Percentiles rank a stretch among this genome's conserved stretches.
phyloP scores from a whole-genome alignment of 768 basidiomycete genomes.

The Tubosaeta sp. region DNA sequence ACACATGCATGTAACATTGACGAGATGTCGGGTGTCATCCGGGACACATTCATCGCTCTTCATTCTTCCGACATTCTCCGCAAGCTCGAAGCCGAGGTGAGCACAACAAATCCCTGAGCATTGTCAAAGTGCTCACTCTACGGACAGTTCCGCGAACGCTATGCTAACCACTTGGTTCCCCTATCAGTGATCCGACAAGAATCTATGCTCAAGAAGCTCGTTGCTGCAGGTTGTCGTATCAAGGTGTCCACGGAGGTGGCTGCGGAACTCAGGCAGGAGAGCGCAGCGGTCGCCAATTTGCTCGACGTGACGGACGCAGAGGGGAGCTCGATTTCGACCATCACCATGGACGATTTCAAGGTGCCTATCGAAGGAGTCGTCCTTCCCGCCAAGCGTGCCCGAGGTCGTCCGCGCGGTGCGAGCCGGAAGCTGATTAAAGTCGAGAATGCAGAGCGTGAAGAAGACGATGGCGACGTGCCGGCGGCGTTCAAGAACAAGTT shows the following conservation, averaged over 20 bases:
- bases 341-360: conserved; percentile 4
- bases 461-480: conserved; percentile 18
- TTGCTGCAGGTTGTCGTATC: conserved; percentile 43
- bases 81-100: conserved; percentile 69
- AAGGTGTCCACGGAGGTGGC: conserved; percentile 40
- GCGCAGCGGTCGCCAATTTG: conserved; percentile 29
- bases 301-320: conserved; percentile 38
- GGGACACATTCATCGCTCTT: conserved; percentile 89
- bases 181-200: conserved; percentile 42
- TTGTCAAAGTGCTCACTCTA: background rate
- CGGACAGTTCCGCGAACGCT: conserved; percentile 68
- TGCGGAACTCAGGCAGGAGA: conserved; percentile 13
- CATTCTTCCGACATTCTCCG: conserved; percentile 84
- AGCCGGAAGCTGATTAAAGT: conserved; percentile 17
- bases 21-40: conserved; percentile 83
- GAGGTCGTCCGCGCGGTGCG: conserved; percentile 19
- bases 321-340: conserved; percentile 29
- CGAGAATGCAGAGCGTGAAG: background rate
- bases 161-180: conserved; percentile 68
- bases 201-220: conserved; percentile 38
- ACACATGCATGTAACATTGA: conserved; percentile 88
- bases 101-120: conserved; percentile 13
- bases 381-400: conserved; percentile 7
- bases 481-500: conserved; percentile 50
- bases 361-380: conserved; percentile 1